A percentile compares a stretch with the other conserved stretches of the same genome.
Evolutionary conservation across 2,329 filamentous ascomycete species (phyloP).

Genomic region (Phyllosticta capitalensis): DNA sequence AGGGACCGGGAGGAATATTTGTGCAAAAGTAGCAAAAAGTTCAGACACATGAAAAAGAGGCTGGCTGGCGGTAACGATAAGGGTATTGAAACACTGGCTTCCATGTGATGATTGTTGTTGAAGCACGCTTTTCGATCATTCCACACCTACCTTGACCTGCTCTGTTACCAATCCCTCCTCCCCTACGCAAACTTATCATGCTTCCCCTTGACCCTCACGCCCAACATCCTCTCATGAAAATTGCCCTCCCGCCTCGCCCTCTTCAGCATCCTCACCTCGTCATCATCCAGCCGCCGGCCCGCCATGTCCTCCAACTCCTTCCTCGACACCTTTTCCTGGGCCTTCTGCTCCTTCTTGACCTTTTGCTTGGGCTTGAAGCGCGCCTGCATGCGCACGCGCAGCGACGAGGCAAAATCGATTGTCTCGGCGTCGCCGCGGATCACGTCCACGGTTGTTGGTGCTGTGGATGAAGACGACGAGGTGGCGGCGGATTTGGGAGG

Average conservation of each 20-base stretch:
- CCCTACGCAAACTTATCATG: conserved; percentile 66
- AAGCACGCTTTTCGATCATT: no score
- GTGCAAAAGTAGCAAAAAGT: no score
- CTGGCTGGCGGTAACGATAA: no score
- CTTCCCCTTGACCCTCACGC: conserved; percentile 84
- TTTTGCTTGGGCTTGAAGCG: conserved; percentile 80
- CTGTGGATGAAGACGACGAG: no score
- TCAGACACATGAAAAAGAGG: no score
- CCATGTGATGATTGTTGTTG: no score
- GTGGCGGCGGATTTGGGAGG: conserved; percentile 18
- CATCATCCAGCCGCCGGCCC: conserved; percentile 66
- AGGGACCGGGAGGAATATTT: no score
- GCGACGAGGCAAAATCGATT: conserved; percentile 58
- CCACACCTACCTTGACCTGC: no score
- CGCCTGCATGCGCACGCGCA: conserved; percentile 88
- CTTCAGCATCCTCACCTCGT: conserved; percentile 78
- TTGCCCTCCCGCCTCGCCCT: conserved; percentile 75
- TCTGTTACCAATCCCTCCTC: no score
- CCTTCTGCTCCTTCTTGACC: conserved; percentile 73
- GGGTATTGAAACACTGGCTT: no score
- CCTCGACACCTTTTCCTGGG: conserved; percentile 73
- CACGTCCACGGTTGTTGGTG: conserved; percentile 42
- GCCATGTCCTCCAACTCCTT: conserved; percentile 76
- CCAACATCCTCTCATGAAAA: conserved; percentile 77
- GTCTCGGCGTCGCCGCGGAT: conserved; percentile 61